Evolutionary conservation across 441 rosid genomes (phyloP).

Genomic region (Metrosideros polymorpha): DNA sequence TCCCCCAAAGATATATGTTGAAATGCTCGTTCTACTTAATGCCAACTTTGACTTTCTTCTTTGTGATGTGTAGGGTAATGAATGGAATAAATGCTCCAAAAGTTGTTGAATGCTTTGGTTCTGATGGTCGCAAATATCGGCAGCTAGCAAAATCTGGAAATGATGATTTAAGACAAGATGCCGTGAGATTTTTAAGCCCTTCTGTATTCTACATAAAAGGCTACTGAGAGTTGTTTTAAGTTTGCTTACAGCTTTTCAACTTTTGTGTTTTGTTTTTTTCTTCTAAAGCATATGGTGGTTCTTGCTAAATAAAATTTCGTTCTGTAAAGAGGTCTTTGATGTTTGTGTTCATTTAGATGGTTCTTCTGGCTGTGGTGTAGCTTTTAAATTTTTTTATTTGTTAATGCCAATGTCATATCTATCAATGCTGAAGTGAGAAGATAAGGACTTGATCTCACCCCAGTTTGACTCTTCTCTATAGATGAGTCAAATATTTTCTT

Average conservation of each 20-base stretch:
- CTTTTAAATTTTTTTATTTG: not conserved
- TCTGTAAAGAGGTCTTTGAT: not conserved
- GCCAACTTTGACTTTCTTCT: constrained; percentile 5
- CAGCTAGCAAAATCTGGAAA: constrained; percentile 98
- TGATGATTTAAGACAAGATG: constrained; percentile 99
- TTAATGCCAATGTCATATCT: not conserved
- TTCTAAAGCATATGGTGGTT: not conserved
- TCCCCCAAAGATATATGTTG: not conserved
- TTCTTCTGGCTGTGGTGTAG: not conserved
- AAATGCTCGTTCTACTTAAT: not conserved
- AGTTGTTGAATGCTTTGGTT: constrained; percentile 91
- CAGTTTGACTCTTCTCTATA: not conserved
- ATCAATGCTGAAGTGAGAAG: not conserved
- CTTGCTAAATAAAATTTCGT: not conserved
- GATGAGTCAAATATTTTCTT: not conserved
- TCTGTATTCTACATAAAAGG: not conserved
- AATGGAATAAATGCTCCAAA: constrained; percentile 97
- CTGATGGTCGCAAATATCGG: constrained; percentile 85
- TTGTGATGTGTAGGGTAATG: constrained; percentile 62
- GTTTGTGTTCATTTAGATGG: not conserved
- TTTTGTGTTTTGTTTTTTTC: not conserved
- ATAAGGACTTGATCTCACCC: not conserved
- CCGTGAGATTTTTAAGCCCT: constrained; percentile 41
- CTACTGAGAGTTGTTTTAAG: not conserved
- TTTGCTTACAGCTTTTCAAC: not conserved